These are phyloP conservation scores for Avena sativa DNA, from an alignment of 176 grass and related monocot species.

Conservation along the genomic window DNA sequence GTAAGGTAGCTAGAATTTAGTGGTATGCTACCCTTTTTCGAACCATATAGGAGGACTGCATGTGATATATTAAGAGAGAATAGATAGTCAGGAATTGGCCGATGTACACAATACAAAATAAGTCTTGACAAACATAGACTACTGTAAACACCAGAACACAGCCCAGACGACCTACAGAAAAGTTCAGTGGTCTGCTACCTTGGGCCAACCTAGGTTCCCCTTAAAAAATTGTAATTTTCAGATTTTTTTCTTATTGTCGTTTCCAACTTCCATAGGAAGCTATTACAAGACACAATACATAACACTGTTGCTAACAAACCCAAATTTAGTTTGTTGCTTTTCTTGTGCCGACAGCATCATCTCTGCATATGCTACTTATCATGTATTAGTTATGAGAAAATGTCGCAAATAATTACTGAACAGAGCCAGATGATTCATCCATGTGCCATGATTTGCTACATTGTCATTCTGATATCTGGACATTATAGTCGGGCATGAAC, in stretches of 20 bases:
- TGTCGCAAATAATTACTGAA: neutral
- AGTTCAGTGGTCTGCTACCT: neutral
- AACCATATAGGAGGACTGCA: too few species aligned
- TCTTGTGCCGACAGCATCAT: neutral
- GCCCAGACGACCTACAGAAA: too few species aligned
- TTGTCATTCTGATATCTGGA: neutral
- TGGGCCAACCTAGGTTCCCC: neutral
- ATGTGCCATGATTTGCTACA: conserved; percentile 5
- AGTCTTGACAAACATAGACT: too few species aligned
- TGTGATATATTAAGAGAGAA: too few species aligned
- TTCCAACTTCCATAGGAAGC: neutral
- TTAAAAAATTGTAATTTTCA: neutral
- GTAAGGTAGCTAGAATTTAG: neutral
- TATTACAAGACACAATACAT: neutral
- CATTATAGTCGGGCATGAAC: neutral
- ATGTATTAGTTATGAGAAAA: conserved; percentile 12
- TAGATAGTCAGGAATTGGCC: too few species aligned
- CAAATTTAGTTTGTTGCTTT: neutral
- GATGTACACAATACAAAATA: too few species aligned
- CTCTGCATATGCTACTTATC: conserved; percentile 5
- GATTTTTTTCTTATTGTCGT: neutral
- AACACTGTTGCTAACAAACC: neutral
- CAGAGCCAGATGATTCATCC: neutral
- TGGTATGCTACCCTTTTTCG: neutral
- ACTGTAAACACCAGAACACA: too few species aligned